A percentile compares a stretch with the other conserved stretches of the same genome.
Evolutionary conservation across 2,329 filamentous ascomycete species (phyloP).

Genomic region (Gremmenia infestans): DNA sequence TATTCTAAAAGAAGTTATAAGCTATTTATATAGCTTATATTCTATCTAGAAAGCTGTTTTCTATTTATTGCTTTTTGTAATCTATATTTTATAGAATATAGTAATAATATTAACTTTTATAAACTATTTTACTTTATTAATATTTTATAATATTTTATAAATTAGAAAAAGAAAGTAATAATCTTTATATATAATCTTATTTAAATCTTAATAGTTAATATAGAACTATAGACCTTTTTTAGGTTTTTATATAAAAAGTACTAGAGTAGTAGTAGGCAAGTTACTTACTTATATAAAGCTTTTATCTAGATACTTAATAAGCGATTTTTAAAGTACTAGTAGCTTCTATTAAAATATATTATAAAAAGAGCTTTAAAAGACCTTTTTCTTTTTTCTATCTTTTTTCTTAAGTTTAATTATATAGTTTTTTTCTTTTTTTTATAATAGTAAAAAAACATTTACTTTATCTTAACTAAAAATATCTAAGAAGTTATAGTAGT

Average conservation of each 20-base stretch:
- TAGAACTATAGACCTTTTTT: constrained; percentile 20
- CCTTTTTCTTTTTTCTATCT: background rate
- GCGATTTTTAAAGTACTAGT: constrained; percentile 9
- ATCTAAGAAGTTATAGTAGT: too few species aligned
- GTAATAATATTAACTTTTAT: constrained; percentile 24
- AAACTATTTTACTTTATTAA: constrained; percentile 20
- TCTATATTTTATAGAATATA: constrained; percentile 22
- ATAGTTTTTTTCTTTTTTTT: constrained; percentile 1
- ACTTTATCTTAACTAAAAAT: too few species aligned
- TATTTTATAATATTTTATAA: constrained; percentile 17
- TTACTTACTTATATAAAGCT: constrained; percentile 14
- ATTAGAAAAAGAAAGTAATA: constrained; percentile 26
- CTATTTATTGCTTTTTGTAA: constrained; percentile 14
- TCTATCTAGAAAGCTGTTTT: constrained; percentile 19
- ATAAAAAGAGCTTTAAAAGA: constrained; percentile 7
- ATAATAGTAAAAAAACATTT: background rate
- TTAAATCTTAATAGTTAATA: constrained; percentile 26
- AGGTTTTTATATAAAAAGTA: constrained; percentile 17
- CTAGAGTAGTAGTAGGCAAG: constrained; percentile 1
- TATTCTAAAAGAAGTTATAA: constrained; percentile 28
- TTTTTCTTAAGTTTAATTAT: constrained; percentile 7
- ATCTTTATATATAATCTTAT: constrained; percentile 26
- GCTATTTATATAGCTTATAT: constrained; percentile 29
- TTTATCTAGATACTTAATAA: constrained; percentile 11
- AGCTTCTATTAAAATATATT: constrained; percentile 11